A percentile compares a stretch with the other conserved stretches of the same genome.
phyloP scores from a whole-genome alignment of 345 rosid genomes.

The Excoecaria cochinchinensis region DNA sequence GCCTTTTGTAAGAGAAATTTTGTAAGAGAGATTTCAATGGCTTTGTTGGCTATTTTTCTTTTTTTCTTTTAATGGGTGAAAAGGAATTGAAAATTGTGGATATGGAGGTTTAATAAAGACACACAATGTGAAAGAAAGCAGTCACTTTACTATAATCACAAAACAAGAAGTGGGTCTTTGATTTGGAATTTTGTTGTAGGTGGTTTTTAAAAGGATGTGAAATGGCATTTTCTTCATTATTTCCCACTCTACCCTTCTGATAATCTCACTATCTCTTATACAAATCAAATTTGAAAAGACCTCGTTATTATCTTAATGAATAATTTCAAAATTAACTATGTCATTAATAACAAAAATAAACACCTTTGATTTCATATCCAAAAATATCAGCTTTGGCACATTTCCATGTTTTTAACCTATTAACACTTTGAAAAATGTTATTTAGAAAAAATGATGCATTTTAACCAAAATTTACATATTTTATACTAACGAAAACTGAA shows the following conservation, averaged over 20 bases:
- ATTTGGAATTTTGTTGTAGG: constrained; percentile 38
- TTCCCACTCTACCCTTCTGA: constrained; percentile 24
- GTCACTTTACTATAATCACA: constrained; percentile 16
- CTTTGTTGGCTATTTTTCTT: constrained; percentile 17
- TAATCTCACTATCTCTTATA: not conserved
- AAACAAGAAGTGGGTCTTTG: constrained; percentile 20
- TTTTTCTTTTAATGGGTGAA: constrained; percentile 10
- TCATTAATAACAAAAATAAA: too few species aligned
- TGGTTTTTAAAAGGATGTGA: constrained; percentile 25
- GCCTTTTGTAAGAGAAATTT: constrained; percentile 31
- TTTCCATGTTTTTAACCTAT: too few species aligned
- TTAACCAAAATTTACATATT: too few species aligned
- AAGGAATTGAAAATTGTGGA: constrained; percentile 26
- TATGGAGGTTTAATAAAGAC: constrained; percentile 24
- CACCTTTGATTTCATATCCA: too few species aligned
- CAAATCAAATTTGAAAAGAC: not conserved
- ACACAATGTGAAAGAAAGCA: constrained; percentile 17
- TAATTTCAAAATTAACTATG: constrained; percentile 8
- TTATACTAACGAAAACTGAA: too few species aligned
- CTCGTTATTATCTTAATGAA: constrained; percentile 17
- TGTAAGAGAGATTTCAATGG: constrained; percentile 23
- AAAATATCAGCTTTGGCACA: too few species aligned
- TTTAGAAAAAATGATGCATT: too few species aligned
- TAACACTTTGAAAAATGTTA: too few species aligned
- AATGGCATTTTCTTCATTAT: constrained; percentile 14